A percentile compares a stretch with the other conserved stretches of the same genome.
phyloP scores from a whole-genome alignment of 2,329 filamentous ascomycete species.

The Cytospora piceicola region DNA sequence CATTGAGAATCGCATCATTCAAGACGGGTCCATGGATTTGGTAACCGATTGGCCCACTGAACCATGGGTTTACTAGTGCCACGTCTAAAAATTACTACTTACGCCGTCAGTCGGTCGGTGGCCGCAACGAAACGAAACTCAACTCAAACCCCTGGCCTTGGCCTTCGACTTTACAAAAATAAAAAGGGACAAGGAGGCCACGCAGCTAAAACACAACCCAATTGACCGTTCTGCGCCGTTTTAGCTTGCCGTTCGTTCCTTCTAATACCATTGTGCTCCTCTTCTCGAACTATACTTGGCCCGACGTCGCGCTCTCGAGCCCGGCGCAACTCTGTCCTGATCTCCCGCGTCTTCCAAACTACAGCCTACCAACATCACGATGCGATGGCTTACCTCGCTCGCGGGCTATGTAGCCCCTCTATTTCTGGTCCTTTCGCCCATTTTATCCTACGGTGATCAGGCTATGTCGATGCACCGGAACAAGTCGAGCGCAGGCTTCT shows the following conservation, averaged over 20 bases:
- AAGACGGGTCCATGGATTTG: not conserved
- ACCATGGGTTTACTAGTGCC: not conserved
- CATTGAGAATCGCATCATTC: not conserved
- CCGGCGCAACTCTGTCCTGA: conserved; percentile 11
- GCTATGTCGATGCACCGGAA: conserved; percentile 66
- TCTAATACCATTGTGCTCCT: not conserved
- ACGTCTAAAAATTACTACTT: conserved; percentile 20
- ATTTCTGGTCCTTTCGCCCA: conserved; percentile 66
- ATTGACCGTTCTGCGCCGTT: conserved; percentile 5
- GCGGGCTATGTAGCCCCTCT: conserved; percentile 63
- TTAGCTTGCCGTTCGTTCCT: not conserved
- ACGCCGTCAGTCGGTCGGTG: not conserved
- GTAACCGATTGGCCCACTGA: not conserved
- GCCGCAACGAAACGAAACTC: not conserved
- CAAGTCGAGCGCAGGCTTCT: conserved; percentile 70
- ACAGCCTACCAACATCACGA: conserved; percentile 30
- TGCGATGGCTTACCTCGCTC: conserved; percentile 52
- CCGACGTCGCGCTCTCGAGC: conserved; percentile 3
- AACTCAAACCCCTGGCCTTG: conserved; percentile 9
- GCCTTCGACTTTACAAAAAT: conserved; percentile 4
- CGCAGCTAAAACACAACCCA: conserved; percentile 12
- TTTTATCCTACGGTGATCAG: conserved; percentile 69
- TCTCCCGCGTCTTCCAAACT: not conserved
- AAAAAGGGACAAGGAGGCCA: conserved; percentile 17
- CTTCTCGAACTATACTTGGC: not conserved